Percentiles rank a stretch among this genome's conserved stretches.
Evolutionary conservation across 2,329 filamentous ascomycete species (phyloP).

Genomic region (Magnaporthales sp.): DNA sequence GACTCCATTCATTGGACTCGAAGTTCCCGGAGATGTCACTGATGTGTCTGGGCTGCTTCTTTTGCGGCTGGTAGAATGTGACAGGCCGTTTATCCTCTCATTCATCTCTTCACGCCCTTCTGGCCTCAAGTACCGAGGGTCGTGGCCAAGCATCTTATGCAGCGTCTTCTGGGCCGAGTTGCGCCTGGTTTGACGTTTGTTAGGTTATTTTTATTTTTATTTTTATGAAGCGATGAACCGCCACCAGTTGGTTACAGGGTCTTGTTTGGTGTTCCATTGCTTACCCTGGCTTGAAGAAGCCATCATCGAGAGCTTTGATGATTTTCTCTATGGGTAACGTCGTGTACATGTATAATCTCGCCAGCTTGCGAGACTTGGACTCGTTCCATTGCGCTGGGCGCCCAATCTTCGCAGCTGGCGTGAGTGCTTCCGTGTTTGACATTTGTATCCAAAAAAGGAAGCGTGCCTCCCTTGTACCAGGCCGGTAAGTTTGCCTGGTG

Average conservation of each 20-base stretch:
- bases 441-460: background rate
- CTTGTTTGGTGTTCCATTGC: slow-evolving; percentile 11
- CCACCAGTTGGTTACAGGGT: background rate
- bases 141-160: slow-evolving; percentile 46
- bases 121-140: slow-evolving; percentile 49
- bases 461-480: background rate
- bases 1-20: background rate
- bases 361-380: slow-evolving; percentile 42
- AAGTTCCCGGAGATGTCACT: slow-evolving; percentile 6
- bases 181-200: slow-evolving; percentile 27
- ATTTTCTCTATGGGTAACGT: slow-evolving; percentile 43
- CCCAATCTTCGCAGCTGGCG: slow-evolving; percentile 27
- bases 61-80: slow-evolving; percentile 27
- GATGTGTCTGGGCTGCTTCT: slow-evolving; percentile 7
- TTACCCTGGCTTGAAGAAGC: slow-evolving; percentile 37
- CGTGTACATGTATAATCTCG: slow-evolving; percentile 48
- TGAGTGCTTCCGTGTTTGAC: background rate
- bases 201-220: background rate
- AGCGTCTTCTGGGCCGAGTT: slow-evolving; percentile 53
- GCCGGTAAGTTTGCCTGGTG: background rate
- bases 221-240: slow-evolving; percentile 7
- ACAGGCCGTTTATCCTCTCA: slow-evolving; percentile 36
- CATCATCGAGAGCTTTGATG: slow-evolving; percentile 35
- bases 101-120: slow-evolving; percentile 41
- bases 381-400: slow-evolving; percentile 48